Evolutionary conservation across 345 rosid genomes (phyloP).

Genomic region (Raphanus sativus): DNA sequence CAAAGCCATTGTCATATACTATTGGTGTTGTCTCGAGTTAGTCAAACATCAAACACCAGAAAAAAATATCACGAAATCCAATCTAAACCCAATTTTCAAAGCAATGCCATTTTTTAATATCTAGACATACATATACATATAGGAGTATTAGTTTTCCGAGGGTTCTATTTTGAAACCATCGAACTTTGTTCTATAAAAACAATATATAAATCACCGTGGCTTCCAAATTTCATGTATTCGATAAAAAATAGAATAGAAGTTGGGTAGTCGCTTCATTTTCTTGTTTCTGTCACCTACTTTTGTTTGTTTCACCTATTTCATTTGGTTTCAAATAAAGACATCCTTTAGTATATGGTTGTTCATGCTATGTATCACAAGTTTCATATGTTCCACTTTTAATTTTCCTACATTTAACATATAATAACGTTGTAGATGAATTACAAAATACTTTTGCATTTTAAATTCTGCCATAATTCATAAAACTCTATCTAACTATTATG

Average conservation of each 20-base stretch:
- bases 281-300: background rate
- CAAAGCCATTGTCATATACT: conserved; percentile 16
- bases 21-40: conserved; percentile 22
- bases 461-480: background rate
- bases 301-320: background rate
- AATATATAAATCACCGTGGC: background rate
- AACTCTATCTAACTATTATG: background rate
- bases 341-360: background rate
- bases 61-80: conserved; percentile 24
- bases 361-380: conserved; percentile 27
- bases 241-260: background rate
- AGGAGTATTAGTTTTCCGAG: background rate
- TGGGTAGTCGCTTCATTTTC: background rate
- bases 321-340: background rate
- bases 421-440: background rate
- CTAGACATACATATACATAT: background rate
- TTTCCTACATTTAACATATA: background rate
- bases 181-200: background rate
- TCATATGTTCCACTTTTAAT: conserved; percentile 7
- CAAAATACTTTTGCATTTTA: background rate
- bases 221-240: background rate
- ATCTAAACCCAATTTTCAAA: conserved; percentile 19
- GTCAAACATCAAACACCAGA: conserved; percentile 41
- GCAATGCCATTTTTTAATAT: background rate
- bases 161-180: background rate